Conservation (phyloP, 1,284 basidiomycete species). For the Mycosarcoma mackinlayi region DNA sequence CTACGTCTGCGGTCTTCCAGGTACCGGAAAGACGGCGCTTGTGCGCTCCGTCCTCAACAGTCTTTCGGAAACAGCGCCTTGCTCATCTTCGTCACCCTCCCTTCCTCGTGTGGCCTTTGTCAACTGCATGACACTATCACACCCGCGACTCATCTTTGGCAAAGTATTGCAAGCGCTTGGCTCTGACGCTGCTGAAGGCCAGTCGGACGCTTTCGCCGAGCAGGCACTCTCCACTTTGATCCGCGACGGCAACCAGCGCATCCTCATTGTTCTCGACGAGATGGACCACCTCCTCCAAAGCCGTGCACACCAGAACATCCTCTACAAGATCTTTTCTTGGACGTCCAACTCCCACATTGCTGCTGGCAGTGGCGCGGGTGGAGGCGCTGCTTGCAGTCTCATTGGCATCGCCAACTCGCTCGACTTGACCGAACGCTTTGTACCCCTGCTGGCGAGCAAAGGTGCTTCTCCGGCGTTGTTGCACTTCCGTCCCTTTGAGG, state of each 20-base stretch:
- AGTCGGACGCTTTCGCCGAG: conserved; percentile 41
- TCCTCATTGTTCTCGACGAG: conserved; percentile 70
- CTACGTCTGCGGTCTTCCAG: conserved; percentile 70
- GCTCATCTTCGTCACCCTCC: not conserved
- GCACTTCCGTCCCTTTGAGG: conserved; percentile 69
- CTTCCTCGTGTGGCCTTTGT: conserved; percentile 62
- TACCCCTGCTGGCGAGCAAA: conserved; percentile 61
- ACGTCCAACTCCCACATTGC: conserved; percentile 24
- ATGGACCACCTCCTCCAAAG: conserved; percentile 69
- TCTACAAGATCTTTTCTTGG: conserved; percentile 68
- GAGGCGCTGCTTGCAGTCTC: conserved; percentile 30
- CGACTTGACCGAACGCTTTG: conserved; percentile 63
- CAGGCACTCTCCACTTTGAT: conserved; percentile 28
- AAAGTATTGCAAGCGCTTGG: conserved; percentile 55
- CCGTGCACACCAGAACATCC: conserved; percentile 64
- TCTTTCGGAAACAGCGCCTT: conserved; percentile 20
- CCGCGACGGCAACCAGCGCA: conserved; percentile 40
- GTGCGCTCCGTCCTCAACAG: conserved; percentile 66
- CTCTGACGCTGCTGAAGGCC: conserved; percentile 41
- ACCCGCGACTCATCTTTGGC: conserved; percentile 61
- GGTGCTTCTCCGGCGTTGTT: conserved; percentile 66
- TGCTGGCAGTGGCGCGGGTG: conserved; percentile 1
- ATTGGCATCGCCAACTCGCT: conserved; percentile 65
- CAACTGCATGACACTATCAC: conserved; percentile 69
- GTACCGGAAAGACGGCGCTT: conserved; percentile 70